These are phyloP conservation scores for Jamesozyma gamospora DNA, from an alignment of 805 yeast genomes.

Conservation along the genomic window DNA sequence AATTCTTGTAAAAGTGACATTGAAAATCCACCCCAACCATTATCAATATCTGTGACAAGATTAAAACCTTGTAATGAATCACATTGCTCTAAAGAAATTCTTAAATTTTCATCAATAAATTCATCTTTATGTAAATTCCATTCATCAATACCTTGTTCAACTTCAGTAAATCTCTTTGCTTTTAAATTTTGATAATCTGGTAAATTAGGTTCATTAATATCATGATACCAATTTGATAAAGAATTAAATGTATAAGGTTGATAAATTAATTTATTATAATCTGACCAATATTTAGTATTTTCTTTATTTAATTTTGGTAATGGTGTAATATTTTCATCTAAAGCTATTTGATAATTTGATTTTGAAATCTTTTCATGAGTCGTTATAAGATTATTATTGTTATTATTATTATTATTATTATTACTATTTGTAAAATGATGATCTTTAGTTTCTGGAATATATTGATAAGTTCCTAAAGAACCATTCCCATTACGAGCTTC, in stretches of 20 bases:
- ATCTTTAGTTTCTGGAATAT: conserved; percentile 25
- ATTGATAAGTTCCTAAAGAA: conserved; percentile 46
- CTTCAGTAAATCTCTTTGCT: conserved; percentile 33
- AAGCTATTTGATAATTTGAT: conserved; percentile 52
- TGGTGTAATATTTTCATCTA: conserved; percentile 39
- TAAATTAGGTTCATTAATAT: conserved; percentile 17
- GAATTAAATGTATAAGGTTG: conserved; percentile 49
- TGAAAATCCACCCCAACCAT: conserved; percentile 79
- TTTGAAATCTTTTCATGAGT: conserved; percentile 33
- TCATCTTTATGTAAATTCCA: conserved; percentile 39
- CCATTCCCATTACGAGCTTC: conserved; percentile 76
- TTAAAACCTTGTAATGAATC: conserved; percentile 68
- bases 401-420: conserved; percentile 3
- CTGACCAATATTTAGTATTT: conserved; percentile 67
- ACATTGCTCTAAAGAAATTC: conserved; percentile 61
- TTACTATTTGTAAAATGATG: conserved; percentile 9
- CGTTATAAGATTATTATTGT: conserved; percentile 17
- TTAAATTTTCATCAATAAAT: conserved; percentile 46
- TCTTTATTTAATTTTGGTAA: conserved; percentile 30
- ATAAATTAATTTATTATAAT: conserved; percentile 58
- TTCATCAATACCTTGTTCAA: conserved; percentile 51
- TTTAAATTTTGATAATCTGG: conserved; percentile 23
- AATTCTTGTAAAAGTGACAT: conserved; percentile 41
- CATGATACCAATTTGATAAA: conserved; percentile 49
- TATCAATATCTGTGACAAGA: conserved; percentile 57